These are phyloP conservation scores for Hypsizygus ulmarius DNA, from an alignment of 1,284 basidiomycete species.

Conservation along the genomic window DNA sequence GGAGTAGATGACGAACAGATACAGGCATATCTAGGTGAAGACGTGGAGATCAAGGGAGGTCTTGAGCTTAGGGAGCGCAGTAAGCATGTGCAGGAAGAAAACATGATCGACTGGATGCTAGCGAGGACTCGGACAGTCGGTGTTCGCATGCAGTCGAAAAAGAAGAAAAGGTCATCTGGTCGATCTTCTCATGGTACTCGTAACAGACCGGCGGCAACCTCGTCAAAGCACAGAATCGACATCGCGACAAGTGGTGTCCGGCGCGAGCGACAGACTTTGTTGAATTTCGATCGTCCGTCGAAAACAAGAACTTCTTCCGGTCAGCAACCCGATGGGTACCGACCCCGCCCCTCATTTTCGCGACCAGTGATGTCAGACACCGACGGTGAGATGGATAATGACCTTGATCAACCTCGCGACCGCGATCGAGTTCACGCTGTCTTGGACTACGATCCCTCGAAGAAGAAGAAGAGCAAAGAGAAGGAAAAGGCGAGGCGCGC, in stretches of 20 bases:
- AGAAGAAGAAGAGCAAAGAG: conserved; percentile 23
- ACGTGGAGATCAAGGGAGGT: conserved; percentile 17
- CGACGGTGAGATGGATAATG: not conserved
- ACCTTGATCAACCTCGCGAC: not conserved
- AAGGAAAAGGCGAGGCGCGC: conserved; percentile 23
- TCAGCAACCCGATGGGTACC: not conserved
- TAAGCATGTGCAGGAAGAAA: conserved; percentile 34
- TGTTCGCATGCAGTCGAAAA: conserved; percentile 16
- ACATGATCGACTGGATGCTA: conserved; percentile 60
- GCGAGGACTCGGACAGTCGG: conserved; percentile 37
- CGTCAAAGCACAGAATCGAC: conserved; percentile 29
- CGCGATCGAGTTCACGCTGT: not conserved
- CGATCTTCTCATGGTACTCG: conserved; percentile 5
- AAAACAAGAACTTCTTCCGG: not conserved
- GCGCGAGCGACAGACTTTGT: conserved; percentile 35
- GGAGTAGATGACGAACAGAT: conserved; percentile 30
- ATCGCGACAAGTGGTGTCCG: conserved; percentile 36
- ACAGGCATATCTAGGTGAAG: conserved; percentile 29
- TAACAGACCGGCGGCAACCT: conserved; percentile 4
- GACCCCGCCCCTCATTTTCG: not conserved
- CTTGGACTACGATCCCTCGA: conserved; percentile 2
- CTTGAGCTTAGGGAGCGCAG: conserved; percentile 10
- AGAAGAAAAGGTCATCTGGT: conserved; percentile 13
- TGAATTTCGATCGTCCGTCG: conserved; percentile 28
- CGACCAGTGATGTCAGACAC: not conserved